A percentile compares a stretch with the other conserved stretches of the same genome.
These are phyloP conservation scores for Botrytis deweyae DNA, from an alignment of 2,329 filamentous ascomycete genomes.

Conservation along the genomic window DNA sequence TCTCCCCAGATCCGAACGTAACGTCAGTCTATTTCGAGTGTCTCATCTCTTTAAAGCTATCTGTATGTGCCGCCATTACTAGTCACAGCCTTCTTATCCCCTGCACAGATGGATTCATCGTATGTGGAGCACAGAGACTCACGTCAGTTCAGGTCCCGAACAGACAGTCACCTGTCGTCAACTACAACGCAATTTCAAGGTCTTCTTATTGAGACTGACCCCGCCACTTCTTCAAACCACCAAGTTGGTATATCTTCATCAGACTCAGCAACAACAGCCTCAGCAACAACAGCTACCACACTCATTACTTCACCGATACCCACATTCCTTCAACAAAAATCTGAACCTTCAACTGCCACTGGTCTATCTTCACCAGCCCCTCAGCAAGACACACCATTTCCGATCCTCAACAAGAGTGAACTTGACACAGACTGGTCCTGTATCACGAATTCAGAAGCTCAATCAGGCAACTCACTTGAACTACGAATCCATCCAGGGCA, in stretches of 20 bases:
- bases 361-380: conserved; percentile 27
- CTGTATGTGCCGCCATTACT: conserved; percentile 31
- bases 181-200: conserved; percentile 37
- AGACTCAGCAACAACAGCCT: conserved; percentile 30
- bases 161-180: conserved; percentile 37
- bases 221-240: conserved; percentile 26
- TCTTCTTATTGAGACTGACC: conserved; percentile 33
- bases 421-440: conserved; percentile 36
- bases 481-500: conserved; percentile 34
- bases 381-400: conserved; percentile 35
- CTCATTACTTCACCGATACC: conserved; percentile 18
- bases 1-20: conserved; percentile 22
- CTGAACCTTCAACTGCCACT: conserved; percentile 19
- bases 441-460: conserved; percentile 33
- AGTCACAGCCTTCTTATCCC: conserved; percentile 35
- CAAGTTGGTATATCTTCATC: conserved; percentile 29
- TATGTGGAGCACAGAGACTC: conserved; percentile 40
- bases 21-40: conserved; percentile 23
- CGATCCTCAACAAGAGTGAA: conserved; percentile 35
- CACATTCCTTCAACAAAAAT: conserved; percentile 20
- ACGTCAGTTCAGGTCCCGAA: conserved; percentile 39
- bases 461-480: conserved; percentile 29
- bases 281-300: conserved; percentile 20
- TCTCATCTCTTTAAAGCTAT: conserved; percentile 27
- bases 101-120: conserved; percentile 36